Conservation (phyloP, 2,329 filamentous ascomycete genomes). For the Verticillium albo-atrum region DNA sequence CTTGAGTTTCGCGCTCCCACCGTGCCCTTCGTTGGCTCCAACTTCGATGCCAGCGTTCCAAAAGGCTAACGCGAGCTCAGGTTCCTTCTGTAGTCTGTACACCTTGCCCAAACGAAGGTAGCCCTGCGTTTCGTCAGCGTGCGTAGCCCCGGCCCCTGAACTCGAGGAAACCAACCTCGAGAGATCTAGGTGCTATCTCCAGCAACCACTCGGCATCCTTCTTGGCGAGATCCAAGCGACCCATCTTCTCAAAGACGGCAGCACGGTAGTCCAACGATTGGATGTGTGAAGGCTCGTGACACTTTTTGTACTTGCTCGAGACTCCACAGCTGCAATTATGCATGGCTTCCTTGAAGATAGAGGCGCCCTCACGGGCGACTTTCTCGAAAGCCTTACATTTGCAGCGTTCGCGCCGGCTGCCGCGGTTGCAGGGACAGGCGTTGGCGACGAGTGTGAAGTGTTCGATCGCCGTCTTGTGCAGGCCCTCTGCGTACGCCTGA, state of each 20-base stretch:
- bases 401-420: constrained; percentile 30
- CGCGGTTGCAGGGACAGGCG: constrained; percentile 15
- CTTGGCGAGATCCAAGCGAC: constrained; percentile 30
- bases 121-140: constrained; percentile 22
- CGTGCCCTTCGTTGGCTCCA: constrained; percentile 19
- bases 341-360: constrained; percentile 38
- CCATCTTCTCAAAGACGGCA: constrained; percentile 31
- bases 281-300: constrained; percentile 30
- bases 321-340: constrained; percentile 31
- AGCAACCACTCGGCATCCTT: constrained; percentile 38
- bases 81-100: constrained; percentile 29
- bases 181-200: constrained; percentile 32
- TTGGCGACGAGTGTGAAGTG: constrained; percentile 25
- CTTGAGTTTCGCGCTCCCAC: constrained; percentile 25
- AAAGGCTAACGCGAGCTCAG: constrained; percentile 33
- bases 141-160: neutral
- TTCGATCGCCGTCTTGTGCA: constrained; percentile 29
- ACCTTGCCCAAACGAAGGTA: constrained; percentile 38
- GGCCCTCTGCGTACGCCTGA: constrained; percentile 24
- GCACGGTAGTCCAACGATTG: constrained; percentile 36
- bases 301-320: constrained; percentile 32
- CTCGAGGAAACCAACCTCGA: constrained; percentile 26
- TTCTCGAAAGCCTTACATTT: constrained; percentile 33
- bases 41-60: constrained; percentile 34
- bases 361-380: constrained; percentile 23